Evolutionary conservation across 176 grass and related monocot genomes (phyloP).

Genomic region (Phragmites australis): DNA sequence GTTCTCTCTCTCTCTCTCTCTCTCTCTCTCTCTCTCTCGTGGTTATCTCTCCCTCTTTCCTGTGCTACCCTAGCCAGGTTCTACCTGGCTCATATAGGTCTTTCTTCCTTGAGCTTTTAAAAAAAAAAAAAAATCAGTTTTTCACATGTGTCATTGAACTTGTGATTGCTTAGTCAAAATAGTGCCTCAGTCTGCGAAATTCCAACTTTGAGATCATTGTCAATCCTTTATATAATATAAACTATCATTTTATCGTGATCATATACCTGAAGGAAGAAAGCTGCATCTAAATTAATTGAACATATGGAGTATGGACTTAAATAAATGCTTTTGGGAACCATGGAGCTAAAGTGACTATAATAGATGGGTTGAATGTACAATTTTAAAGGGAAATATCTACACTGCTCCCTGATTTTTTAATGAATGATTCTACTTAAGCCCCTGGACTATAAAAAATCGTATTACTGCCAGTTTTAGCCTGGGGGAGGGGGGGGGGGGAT

Average conservation of each 20-base stretch:
- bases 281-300: conserved; percentile 14
- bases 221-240: neutral
- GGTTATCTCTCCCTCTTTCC: no score
- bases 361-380: conserved; percentile 1
- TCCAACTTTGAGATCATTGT: conserved; percentile 8
- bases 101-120: conserved; percentile 12
- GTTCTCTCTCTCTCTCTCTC: no score
- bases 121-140: neutral
- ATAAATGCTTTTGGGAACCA: neutral
- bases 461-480: neutral
- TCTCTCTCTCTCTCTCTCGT: no score
- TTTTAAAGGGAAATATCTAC: neutral
- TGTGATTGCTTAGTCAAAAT: neutral
- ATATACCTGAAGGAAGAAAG: neutral
- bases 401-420: neutral
- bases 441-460: neutral
- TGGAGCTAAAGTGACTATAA: neutral
- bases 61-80: no score
- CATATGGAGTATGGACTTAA: neutral
- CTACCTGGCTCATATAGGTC: neutral
- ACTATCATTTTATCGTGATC: neutral
- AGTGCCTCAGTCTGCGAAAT: neutral
- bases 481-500: neutral
- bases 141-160: neutral
- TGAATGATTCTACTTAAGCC: neutral